These are phyloP conservation scores for Amauroascus verrucosus DNA, from an alignment of 2,329 filamentous ascomycete genomes.

Conservation along the genomic window DNA sequence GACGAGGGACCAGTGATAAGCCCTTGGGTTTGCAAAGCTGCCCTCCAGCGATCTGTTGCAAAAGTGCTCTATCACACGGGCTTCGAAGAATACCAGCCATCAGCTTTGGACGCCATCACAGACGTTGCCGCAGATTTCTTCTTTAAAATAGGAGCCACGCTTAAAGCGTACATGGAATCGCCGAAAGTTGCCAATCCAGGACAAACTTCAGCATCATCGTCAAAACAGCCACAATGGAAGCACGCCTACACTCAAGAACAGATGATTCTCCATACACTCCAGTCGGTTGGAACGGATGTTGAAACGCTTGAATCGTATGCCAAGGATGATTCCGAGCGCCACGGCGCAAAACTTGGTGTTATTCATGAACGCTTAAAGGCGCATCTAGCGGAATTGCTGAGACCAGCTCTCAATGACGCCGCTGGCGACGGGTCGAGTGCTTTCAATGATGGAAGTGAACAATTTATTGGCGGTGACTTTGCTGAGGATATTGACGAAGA, in stretches of 20 bases:
- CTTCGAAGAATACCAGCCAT: slow-evolving; percentile 94
- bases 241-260: slow-evolving; percentile 73
- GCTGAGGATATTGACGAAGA: slow-evolving; percentile 96
- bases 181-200: slow-evolving; percentile 57
- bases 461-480: slow-evolving; percentile 93
- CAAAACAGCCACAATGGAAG: slow-evolving; percentile 40
- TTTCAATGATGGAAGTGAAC: slow-evolving; percentile 94
- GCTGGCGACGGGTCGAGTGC: slow-evolving; percentile 76
- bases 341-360: slow-evolving; percentile 64
- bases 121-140: slow-evolving; percentile 88
- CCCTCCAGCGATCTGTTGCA: slow-evolving; percentile 79
- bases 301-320: slow-evolving; percentile 75
- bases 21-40: slow-evolving; percentile 67
- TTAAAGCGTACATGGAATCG: slow-evolving; percentile 72
- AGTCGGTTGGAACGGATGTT: slow-evolving; percentile 73
- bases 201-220: slow-evolving; percentile 27
- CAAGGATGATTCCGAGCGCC: slow-evolving; percentile 83
- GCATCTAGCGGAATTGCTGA: slow-evolving; percentile 83
- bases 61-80: slow-evolving; percentile 94
- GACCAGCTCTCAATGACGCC: slow-evolving; percentile 72
- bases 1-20: slow-evolving; percentile 85
- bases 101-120: slow-evolving; percentile 79
- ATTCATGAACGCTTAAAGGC: slow-evolving; percentile 93
- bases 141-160: slow-evolving; percentile 64
- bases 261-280: slow-evolving; percentile 72